These are phyloP conservation scores for Phalaenopsis equestris DNA, from an alignment of 106 monocot genomes.

Conservation along the genomic window DNA sequence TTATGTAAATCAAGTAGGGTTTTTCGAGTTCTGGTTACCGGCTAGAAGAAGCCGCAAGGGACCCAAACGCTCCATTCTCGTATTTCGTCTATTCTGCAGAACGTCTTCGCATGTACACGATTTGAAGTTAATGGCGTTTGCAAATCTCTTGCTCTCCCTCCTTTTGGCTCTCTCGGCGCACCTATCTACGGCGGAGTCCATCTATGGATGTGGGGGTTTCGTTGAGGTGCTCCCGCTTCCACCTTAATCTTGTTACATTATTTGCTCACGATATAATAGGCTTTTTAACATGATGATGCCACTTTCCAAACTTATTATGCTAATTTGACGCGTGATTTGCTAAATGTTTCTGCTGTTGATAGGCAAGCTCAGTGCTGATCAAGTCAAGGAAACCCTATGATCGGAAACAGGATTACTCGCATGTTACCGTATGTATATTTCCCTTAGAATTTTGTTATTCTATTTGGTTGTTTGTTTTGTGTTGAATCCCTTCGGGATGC, in stretches of 20 bases:
- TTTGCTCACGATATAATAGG: neutral
- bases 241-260: neutral
- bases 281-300: neutral
- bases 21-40: too few species aligned
- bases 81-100: neutral
- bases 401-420: slow-evolving; percentile 76
- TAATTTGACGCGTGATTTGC: neutral
- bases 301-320: neutral
- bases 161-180: slow-evolving; percentile 17
- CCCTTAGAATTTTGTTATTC: neutral
- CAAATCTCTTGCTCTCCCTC: slow-evolving; percentile 25
- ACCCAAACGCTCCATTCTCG: neutral
- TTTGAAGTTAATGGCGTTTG: slow-evolving; percentile 18
- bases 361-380: slow-evolving; percentile 58
- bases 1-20: too few species aligned
- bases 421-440: slow-evolving; percentile 46
- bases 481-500: neutral
- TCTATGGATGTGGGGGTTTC: slow-evolving; percentile 93
- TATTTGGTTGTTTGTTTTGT: neutral
- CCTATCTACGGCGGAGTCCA: slow-evolving; percentile 39
- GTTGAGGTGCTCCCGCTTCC: slow-evolving; percentile 44
- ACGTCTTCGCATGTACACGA: slow-evolving; percentile 6
- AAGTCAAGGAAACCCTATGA: slow-evolving; percentile 61
- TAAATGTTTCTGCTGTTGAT: slow-evolving; percentile 2
- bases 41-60: neutral